Conservation (phyloP, 2,329 filamentous ascomycete genomes). For the Ilyonectria robusta region DNA sequence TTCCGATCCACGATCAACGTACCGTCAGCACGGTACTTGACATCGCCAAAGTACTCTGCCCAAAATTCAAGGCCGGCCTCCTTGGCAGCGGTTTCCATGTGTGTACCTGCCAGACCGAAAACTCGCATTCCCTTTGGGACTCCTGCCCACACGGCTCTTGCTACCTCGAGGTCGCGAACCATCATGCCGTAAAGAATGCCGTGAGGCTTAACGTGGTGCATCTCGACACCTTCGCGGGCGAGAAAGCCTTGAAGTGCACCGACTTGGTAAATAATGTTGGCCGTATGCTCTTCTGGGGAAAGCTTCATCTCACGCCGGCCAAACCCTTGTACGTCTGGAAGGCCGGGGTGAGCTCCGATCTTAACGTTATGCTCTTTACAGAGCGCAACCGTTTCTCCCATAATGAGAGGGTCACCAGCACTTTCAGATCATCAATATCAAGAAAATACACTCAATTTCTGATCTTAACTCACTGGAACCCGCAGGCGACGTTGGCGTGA, state of each 20-base stretch:
- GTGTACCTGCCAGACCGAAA: constrained; percentile 46
- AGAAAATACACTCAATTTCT: no score
- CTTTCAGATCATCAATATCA: background rate
- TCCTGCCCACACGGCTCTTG: constrained; percentile 45
- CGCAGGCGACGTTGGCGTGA: constrained; percentile 72
- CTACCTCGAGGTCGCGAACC: constrained; percentile 43
- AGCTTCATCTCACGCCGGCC: constrained; percentile 40
- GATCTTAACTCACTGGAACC: constrained; percentile 60
- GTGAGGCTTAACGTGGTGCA: constrained; percentile 40
- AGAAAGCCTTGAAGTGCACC: constrained; percentile 34
- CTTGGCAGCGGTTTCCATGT: constrained; percentile 43
- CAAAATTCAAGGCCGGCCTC: constrained; percentile 46
- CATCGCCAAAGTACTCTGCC: constrained; percentile 48
- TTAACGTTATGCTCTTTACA: constrained; percentile 36
- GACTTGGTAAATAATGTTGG: constrained; percentile 38
- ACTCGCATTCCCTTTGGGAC: constrained; percentile 43
- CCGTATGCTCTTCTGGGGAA: constrained; percentile 31
- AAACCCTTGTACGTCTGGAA: constrained; percentile 38
- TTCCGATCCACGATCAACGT: constrained; percentile 60
- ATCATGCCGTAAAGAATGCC: constrained; percentile 50
- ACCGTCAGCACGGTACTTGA: constrained; percentile 46
- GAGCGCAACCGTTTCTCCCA: constrained; percentile 33
- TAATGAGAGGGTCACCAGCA: constrained; percentile 37
- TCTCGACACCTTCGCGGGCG: constrained; percentile 32
- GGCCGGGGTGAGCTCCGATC: constrained; percentile 35